Conservation (phyloP, 2,329 filamentous ascomycete genomes). For the Xylariaceae sp. region DNA sequence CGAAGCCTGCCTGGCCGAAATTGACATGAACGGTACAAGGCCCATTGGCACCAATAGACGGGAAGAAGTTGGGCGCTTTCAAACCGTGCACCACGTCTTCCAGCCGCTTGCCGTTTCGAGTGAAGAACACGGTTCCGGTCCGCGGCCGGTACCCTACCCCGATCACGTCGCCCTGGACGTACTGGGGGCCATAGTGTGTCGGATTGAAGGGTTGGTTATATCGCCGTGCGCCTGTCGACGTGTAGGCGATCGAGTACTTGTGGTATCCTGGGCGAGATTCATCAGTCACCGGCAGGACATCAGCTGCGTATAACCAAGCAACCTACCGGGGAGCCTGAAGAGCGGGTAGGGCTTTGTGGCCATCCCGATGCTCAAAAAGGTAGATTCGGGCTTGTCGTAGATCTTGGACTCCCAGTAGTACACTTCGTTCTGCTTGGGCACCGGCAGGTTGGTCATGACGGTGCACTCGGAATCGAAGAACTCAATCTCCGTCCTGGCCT, state of each 20-base stretch:
- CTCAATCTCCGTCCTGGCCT: constrained; percentile 92
- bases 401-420: constrained; percentile 99
- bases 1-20: constrained; percentile 94
- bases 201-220: constrained; percentile 86
- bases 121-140: constrained; percentile 95
- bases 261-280: constrained; percentile 60
- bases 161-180: constrained; percentile 90
- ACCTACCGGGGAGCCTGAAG: constrained; percentile 83
- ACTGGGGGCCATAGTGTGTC: constrained; percentile 73
- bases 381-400: constrained; percentile 90
- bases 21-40: constrained; percentile 93
- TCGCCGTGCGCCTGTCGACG: constrained; percentile 77
- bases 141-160: constrained; percentile 92
- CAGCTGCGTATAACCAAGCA: not conserved
- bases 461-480: constrained; percentile 98
- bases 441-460: constrained; percentile 91
- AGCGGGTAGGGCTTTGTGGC: constrained; percentile 95
- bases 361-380: constrained; percentile 83
- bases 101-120: constrained; percentile 92
- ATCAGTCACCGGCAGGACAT: not conserved
- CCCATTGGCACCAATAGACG: constrained; percentile 91
- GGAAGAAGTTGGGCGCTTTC: constrained; percentile 95
- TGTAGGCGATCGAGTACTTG: constrained; percentile 86
- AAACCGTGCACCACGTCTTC: constrained; percentile 91
- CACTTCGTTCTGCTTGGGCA: constrained; percentile 97